These are phyloP conservation scores for Rhizodiscina lignyota DNA, from an alignment of 495 filamentous ascomycete genomes.

Conservation along the genomic window DNA sequence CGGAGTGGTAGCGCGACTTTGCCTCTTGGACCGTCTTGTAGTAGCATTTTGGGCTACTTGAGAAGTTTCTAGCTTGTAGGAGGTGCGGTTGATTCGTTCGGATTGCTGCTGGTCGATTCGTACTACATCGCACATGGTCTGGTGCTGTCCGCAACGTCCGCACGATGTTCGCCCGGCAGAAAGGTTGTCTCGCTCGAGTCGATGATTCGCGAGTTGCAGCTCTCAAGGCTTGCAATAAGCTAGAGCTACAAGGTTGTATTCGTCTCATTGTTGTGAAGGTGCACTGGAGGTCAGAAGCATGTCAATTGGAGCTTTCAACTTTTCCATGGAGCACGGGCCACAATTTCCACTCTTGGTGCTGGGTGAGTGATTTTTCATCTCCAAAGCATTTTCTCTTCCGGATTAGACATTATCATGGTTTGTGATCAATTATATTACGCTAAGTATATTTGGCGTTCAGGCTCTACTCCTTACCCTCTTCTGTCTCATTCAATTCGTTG, in stretches of 20 bases:
- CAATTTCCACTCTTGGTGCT: not conserved
- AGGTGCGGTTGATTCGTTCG: not conserved
- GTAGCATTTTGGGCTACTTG: not conserved
- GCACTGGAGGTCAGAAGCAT: too few relatives aligned
- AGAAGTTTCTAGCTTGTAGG: not conserved
- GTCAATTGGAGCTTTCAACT: too few relatives aligned
- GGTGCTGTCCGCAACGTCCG: not conserved
- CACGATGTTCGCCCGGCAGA: not conserved
- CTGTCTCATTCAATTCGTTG: too few relatives aligned
- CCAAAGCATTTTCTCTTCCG: not conserved
- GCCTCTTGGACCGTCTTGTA: conserved; percentile 1
- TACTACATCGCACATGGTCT: not conserved
- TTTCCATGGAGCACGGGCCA: too few relatives aligned
- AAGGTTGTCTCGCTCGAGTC: not conserved
- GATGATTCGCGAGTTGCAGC: not conserved
- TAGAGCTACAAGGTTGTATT: too few relatives aligned
- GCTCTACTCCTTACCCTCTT: too few relatives aligned
- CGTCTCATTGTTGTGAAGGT: too few relatives aligned
- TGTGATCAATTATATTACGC: not conserved
- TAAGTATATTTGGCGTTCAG: not conserved
- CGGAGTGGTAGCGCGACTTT: not conserved
- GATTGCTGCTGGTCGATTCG: not conserved
- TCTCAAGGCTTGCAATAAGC: too few relatives aligned
- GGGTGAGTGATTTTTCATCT: not conserved
- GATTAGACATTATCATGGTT: not conserved